Conservation (phyloP, 106 monocot species). For the Triglochin maritima region DNA sequence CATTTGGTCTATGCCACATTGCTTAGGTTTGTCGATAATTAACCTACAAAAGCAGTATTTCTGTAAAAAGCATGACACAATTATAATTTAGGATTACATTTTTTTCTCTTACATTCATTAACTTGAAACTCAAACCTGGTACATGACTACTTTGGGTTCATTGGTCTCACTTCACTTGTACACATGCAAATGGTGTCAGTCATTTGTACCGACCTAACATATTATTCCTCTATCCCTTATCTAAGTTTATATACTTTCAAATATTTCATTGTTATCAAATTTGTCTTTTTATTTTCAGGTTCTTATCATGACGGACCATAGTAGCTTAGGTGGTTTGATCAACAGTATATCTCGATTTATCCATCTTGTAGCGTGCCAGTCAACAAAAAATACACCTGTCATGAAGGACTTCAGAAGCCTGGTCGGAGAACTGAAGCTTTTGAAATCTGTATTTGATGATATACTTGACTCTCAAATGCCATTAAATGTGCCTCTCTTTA, state of each 20-base stretch:
- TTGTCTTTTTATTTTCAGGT: slow-evolving; percentile 16
- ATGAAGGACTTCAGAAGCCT: slow-evolving; percentile 40
- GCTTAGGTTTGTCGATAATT: not conserved
- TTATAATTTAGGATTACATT: not conserved
- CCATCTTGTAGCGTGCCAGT: slow-evolving; percentile 48
- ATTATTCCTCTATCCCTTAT: too few species aligned
- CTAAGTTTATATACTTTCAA: not conserved
- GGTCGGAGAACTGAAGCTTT: slow-evolving; percentile 37
- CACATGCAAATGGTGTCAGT: too few species aligned
- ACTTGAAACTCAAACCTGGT: too few species aligned
- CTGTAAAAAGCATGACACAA: not conserved
- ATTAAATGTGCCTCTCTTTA: slow-evolving; percentile 25
- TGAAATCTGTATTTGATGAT: slow-evolving; percentile 61
- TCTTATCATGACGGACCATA: slow-evolving; percentile 19
- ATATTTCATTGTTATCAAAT: not conserved
- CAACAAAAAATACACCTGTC: slow-evolving; percentile 14
- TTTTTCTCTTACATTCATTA: too few species aligned
- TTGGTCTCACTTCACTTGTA: too few species aligned
- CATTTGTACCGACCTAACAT: too few species aligned
- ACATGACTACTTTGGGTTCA: too few species aligned
- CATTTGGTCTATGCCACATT: too few species aligned
- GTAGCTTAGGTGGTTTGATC: slow-evolving; percentile 29
- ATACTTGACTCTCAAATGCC: slow-evolving; percentile 23
- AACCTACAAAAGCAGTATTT: not conserved
- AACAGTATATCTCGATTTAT: slow-evolving; percentile 65